phyloP scores from a whole-genome alignment of 2,329 filamentous ascomycete genomes.

The Calonectria pauciramosa region DNA sequence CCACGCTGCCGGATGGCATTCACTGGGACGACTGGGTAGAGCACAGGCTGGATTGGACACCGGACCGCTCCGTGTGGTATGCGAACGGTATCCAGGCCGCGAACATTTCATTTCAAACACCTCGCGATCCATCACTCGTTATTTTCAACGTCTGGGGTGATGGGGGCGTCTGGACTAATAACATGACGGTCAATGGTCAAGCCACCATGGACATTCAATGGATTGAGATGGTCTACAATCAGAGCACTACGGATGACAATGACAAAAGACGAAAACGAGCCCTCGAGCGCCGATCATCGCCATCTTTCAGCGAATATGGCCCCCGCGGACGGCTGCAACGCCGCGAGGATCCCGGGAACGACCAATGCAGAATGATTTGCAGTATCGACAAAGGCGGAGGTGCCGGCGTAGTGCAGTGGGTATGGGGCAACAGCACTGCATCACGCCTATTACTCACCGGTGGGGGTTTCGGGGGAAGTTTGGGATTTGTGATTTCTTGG shows the following conservation, averaged over 20 bases:
- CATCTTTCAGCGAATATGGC: conserved; percentile 29
- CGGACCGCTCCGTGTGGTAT: conserved; percentile 67
- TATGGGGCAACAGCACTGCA: conserved; percentile 43
- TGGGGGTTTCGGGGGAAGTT: background rate
- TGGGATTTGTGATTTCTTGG: conserved; percentile 1
- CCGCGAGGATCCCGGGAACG: conserved; percentile 35
- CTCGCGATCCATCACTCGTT: conserved; percentile 64
- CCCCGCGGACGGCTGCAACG: conserved; percentile 51
- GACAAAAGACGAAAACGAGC: conserved; percentile 19
- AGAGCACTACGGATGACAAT: conserved; percentile 40
- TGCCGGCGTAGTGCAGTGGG: conserved; percentile 37
- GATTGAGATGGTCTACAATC: conserved; percentile 72
- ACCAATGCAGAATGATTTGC: conserved; percentile 47
- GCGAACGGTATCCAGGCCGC: conserved; percentile 65
- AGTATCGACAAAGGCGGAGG: conserved; percentile 52
- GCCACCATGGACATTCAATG: conserved; percentile 73
- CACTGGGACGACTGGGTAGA: conserved; percentile 70
- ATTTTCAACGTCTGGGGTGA: conserved; percentile 74
- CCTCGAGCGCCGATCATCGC: background rate
- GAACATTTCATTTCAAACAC: conserved; percentile 68
- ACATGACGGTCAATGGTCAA: conserved; percentile 64
- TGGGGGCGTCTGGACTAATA: conserved; percentile 71
- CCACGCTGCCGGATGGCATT: conserved; percentile 57
- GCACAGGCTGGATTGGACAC: conserved; percentile 73
- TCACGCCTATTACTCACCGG: conserved; percentile 12